Conservation (phyloP, 1,284 basidiomycete genomes). For the Malassezia psittaci region DNA sequence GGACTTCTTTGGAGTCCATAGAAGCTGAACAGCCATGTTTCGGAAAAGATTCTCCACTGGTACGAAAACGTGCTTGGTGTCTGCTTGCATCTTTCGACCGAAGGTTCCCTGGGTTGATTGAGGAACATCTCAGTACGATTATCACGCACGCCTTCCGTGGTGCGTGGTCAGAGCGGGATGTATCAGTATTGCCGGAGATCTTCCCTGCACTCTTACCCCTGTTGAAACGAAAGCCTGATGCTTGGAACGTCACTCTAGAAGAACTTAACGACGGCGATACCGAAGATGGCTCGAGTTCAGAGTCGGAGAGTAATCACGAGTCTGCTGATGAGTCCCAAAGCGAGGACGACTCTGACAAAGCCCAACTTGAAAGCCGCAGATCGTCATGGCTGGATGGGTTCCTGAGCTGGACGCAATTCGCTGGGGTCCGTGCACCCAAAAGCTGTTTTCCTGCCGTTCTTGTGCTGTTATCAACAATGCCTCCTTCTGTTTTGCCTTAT, state of each 20-base stretch:
- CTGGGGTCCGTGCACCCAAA: conserved; percentile 63
- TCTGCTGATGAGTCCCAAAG: conserved; percentile 18
- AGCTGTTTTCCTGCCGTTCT: conserved; percentile 68
- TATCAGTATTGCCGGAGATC: conserved; percentile 25
- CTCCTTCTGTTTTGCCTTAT: conserved; percentile 50
- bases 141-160: conserved; percentile 26
- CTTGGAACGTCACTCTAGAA: conserved; percentile 33
- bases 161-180: conserved; percentile 38
- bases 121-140: conserved; percentile 22
- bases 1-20: conserved; percentile 21
- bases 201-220: conserved; percentile 33
- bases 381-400: conserved; percentile 49
- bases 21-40: conserved; percentile 15
- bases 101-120: conserved; percentile 15
- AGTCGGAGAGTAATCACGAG: conserved; percentile 16
- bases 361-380: conserved; percentile 1
- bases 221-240: conserved; percentile 28
- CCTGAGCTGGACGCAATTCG: conserved; percentile 61
- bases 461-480: conserved; percentile 67
- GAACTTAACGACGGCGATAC: not conserved
- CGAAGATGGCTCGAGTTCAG: not conserved
- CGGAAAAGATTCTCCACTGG: conserved; percentile 27
- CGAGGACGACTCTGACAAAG: conserved; percentile 16
- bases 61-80: conserved; percentile 31
- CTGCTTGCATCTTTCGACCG: conserved; percentile 20